Base-by-base conservation (phyloP, 352 stramenopile species). In the Plasmopara muralis region DNA sequence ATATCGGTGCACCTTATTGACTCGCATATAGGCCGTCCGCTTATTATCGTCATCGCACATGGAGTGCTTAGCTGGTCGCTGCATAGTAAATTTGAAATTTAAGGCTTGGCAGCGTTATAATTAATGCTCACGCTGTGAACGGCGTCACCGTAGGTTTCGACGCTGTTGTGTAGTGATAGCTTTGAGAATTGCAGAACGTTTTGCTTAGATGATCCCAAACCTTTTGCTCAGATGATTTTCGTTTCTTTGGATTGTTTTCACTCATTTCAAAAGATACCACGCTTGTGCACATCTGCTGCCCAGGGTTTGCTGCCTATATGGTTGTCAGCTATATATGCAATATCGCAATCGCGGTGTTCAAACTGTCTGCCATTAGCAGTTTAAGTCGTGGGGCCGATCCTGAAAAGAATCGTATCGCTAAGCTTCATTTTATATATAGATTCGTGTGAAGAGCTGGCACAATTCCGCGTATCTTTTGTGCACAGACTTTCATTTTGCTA, bases 211-310 rank as follows among this genome's bases (percentile, higher is more conserved):
- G 20, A 25, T 25, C 20, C 20, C 20, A 25, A 25, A 25, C 20
- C 20, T 25, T 25, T 25, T 25, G 20, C 20, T 25, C 3, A 25
- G 20, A 25, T 25, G 20, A 25, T 4, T 9, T 57, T 46, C 4
- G 4, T 41, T 41, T 41, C 14, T 16, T 15, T 15, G 1, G 14
- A 18, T 8, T 35, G 31, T 35, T 8, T 6, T 35, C 31, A 35
- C 31, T 95, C 12, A 66, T 95, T 15, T 57, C 96, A 20, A 77
- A 75, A 14, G 86, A 96, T 42, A 91, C 96, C 47, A 93, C 91
- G 6, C 85, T 85, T 0, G 89, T 93, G 33, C 68, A 88, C 40
- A 86, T 96, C 31, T 78, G 87, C 14, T 81, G 80, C 13, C 83
- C 75, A 30, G 86, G 83, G 25, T 92, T 95, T 33, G 68, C 77